These are phyloP conservation scores for Cokeromyces recurvatus DNA, from an alignment of 371 early-diverging fungal species.

Conservation along the genomic window DNA sequence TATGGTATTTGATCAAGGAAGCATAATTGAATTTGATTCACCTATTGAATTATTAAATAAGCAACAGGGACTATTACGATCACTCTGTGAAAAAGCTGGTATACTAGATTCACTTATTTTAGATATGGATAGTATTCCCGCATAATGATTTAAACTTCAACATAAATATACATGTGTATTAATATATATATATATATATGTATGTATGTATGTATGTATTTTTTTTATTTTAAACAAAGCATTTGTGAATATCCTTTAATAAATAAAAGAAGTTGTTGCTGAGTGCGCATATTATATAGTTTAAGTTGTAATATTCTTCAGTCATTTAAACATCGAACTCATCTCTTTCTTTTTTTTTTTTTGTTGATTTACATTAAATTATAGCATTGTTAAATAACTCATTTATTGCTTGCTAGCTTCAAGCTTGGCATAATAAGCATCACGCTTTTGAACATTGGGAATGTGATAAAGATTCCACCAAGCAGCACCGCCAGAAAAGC, in stretches of 20 bases:
- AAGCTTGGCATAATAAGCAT: conserved; percentile 48
- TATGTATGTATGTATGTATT: too few species aligned
- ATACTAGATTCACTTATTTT: conserved; percentile 19
- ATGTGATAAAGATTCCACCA: conserved; percentile 45
- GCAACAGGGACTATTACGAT: conserved; percentile 25
- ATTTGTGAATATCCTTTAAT: too few species aligned
- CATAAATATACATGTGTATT: too few species aligned
- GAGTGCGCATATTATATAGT: too few species aligned
- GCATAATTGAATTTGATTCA: conserved; percentile 75
- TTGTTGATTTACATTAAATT: too few species aligned
- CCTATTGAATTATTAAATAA: conserved; percentile 41
- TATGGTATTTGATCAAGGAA: conserved; percentile 62
- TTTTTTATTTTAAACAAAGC: too few species aligned
- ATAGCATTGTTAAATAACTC: too few species aligned
- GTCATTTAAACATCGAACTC: too few species aligned
- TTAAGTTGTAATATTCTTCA: too few species aligned
- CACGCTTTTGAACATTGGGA: conserved; percentile 31
- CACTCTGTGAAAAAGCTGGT: conserved; percentile 32
- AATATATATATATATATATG: too few species aligned
- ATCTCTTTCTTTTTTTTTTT: too few species aligned
- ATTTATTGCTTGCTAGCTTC: conserved; percentile 44
- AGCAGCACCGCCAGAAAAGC: conserved; percentile 38
- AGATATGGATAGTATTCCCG: conserved; percentile 14
- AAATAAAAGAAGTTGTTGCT: too few species aligned
- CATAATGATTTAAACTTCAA: neutral